Conservation (phyloP, 2,329 filamentous ascomycete genomes). For the Diplodia sapinea region DNA sequence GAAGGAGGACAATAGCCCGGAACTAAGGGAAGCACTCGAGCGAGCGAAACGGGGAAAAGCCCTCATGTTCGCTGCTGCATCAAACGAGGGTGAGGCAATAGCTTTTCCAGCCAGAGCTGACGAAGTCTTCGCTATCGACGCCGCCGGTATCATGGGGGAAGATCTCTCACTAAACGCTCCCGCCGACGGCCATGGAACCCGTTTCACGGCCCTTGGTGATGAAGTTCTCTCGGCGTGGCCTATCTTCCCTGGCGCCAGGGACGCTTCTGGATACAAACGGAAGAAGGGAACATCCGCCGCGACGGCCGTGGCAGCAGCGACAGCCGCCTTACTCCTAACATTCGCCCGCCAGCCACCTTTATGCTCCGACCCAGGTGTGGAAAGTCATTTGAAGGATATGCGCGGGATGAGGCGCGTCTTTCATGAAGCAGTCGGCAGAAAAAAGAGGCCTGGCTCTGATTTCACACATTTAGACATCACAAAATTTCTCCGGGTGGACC, state of each 20-base stretch:
- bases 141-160: conserved; percentile 24
- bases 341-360: conserved; percentile 33
- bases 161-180: not conserved
- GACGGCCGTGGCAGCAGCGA: conserved; percentile 34
- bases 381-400: not conserved
- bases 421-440: not conserved
- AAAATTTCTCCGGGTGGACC: not conserved
- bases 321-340: conserved; percentile 33
- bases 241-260: not conserved
- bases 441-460: not conserved
- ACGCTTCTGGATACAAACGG: not conserved
- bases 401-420: not conserved
- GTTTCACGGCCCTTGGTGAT: not conserved
- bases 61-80: conserved; percentile 33
- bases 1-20: conserved; percentile 13
- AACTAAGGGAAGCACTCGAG: conserved; percentile 5
- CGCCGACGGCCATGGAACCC: not conserved
- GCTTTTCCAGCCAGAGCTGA: conserved; percentile 32
- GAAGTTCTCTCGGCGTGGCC: not conserved
- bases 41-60: conserved; percentile 5
- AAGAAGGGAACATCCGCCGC: conserved; percentile 32
- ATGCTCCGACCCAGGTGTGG: not conserved
- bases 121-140: conserved; percentile 33
- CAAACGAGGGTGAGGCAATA: conserved; percentile 32
- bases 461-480: not conserved